Base-by-base conservation (phyloP, 768 basidiomycete species). In the Lactarius psammicola region DNA sequence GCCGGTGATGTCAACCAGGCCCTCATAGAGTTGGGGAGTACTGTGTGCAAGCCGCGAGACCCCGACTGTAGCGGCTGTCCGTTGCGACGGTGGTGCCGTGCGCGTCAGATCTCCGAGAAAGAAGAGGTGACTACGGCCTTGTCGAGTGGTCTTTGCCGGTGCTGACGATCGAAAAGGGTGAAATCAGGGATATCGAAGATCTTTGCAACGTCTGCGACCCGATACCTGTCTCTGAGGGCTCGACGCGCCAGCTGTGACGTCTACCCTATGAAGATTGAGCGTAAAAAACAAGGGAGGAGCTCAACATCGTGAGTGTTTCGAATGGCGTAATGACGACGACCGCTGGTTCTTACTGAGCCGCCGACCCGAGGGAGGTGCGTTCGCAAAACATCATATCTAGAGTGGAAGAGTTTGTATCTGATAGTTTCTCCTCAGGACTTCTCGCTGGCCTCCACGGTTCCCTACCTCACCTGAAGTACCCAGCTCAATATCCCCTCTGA, bases 11-110 rank as follows among this genome's bases (percentile, higher is more conserved):
- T 95, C 68, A 96, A 96, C 72, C 90, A 97, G 77, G 94, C 92
- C 17, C 80, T 98, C 59, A 98, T 98, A 74, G 95, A 98, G 74
- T 85, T 98, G 8, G 95, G 95, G 57, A 92, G 91, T 74, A 96
- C 94, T 3, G 84, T 97, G 3, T 98, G 95, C 78, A 94, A 89
- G 75, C 87, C 91, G 49, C 87, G 85, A 67, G 85, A 90, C 68
- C 95, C 95, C 11, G 76, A 78, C 23, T 98, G 95, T 71, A 76
- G 71, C 20, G 71, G 77, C 20, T 98, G 95, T 75, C 92, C 94
- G 23, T 70, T 98, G 53, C 82, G 76, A 56, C 67, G 78, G 26
- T 83, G 84, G 78, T 98, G 95, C 72, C 76, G 79, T 20, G 95
- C 90, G 1, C 89, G 88, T 70, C 67, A 65, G 58, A 28, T 30